Evolutionary conservation across 1,284 basidiomycete species (phyloP), one percentile per base, ranked within the genome.

Genomic region (Microstroma glucosiphilum): DNA sequence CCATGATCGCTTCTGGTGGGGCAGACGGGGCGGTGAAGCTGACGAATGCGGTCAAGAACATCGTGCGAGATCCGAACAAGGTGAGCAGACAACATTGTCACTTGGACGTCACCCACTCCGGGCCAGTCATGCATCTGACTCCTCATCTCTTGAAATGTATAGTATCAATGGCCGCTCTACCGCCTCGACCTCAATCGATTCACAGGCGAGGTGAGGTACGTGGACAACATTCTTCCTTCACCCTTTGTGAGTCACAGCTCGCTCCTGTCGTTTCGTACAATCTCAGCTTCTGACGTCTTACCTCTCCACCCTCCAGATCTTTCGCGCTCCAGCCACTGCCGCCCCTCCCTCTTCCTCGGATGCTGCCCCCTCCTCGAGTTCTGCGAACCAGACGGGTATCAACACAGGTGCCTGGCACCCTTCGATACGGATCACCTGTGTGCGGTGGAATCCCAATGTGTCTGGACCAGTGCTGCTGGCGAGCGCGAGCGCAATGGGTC

Each of bases 101-200:
- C 9, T 9, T 37, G 30, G 30, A 37, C 30, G 9, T 37, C 9
- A 9, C 30, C 30, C 30, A 4, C 3, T 4, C 30, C 9, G 30
- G 3, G 30, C 30, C 9, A 37, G 30, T 37, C 30, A 37, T 37
- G 30, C 30, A 37, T 4, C 30, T 37, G 30, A 37, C 30, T 37
- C 30, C 3, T 37, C 9, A 9, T 9, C 30, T 37, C 30, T 37
- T 37, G 30, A 9, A 9, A 37, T 37, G 30, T 9, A n/a, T 37
- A 37, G 30, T 37, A 37, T 9, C 30, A 37, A 37, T 87, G 91
- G 73, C 88, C 87, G 68, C 83, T 93, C 13, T 96, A 86, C 73
- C 89, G 90, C 71, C 83, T 96, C 58, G 92, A 96, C 80, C 91
- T 89, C 72, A 90, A 86, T 72, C 85, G 86, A 23, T 84, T 83